Percentiles rank a stretch among this genome's conserved stretches.
Evolutionary conservation across 1,284 basidiomycete species (phyloP).

Genomic region (Athelia sp.): DNA sequence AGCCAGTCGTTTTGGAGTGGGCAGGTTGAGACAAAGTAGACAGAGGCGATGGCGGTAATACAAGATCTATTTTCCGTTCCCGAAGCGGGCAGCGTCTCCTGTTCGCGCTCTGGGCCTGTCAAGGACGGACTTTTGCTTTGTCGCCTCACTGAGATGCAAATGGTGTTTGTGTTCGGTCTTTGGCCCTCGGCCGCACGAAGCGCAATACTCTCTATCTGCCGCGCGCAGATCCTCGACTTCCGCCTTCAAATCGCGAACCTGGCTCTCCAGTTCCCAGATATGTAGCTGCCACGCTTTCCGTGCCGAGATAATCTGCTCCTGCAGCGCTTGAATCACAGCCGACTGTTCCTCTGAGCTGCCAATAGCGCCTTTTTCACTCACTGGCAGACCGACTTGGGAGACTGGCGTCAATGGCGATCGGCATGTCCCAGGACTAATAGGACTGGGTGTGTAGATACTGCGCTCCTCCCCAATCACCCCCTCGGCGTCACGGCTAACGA

Average conservation of each 20-base stretch:
- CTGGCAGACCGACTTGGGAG: slow-evolving; percentile 21
- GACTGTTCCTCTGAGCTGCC: slow-evolving; percentile 38
- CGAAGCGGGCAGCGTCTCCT: slow-evolving; percentile 57
- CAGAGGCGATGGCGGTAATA: slow-evolving; percentile 14
- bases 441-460: slow-evolving; percentile 45
- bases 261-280: slow-evolving; percentile 70
- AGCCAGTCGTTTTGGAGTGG: not conserved
- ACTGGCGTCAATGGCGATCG: slow-evolving; percentile 53
- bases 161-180: slow-evolving; percentile 10
- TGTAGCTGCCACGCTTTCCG: slow-evolving; percentile 66
- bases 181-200: slow-evolving; percentile 53
- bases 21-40: not conserved
- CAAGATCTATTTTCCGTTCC: slow-evolving; percentile 25
- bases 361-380: slow-evolving; percentile 26
- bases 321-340: slow-evolving; percentile 46
- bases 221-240: slow-evolving; percentile 56
- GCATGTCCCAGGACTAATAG: slow-evolving; percentile 36
- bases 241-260: slow-evolving; percentile 63
- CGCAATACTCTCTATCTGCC: slow-evolving; percentile 42
- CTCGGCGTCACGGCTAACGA: slow-evolving; percentile 31
- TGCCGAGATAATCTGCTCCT: slow-evolving; percentile 55
- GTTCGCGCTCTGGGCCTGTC: slow-evolving; percentile 66
- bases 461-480: slow-evolving; percentile 32
- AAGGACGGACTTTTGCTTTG: slow-evolving; percentile 38
- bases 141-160: not conserved